Percentiles rank a stretch among this genome's conserved stretches.
Evolutionary conservation across 1,139 yeast genomes (phyloP).

Genomic region (Taphrina flavorubra): DNA sequence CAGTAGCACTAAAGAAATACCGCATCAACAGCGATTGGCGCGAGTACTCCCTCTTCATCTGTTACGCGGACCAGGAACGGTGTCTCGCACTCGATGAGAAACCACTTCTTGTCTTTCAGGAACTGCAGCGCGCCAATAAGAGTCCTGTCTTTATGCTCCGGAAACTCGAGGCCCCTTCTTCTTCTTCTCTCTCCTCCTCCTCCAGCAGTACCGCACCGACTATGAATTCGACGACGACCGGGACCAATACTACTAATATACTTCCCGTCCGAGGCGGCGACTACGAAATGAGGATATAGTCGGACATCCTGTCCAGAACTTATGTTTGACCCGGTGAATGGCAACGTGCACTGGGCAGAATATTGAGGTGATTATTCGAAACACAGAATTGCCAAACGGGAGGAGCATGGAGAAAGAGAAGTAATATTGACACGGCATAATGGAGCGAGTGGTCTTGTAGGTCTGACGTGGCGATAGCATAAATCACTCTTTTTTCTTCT

Average conservation of each 20-base stretch:
- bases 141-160: conserved; percentile 94
- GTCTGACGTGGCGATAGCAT: no score
- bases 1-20: conserved; percentile 87
- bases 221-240: no score
- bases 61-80: conserved; percentile 73
- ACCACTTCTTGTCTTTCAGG: conserved; percentile 88
- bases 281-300: conserved; percentile 7
- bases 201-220: no score
- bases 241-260: neutral
- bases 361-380: no score
- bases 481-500: no score
- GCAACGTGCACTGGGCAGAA: no score
- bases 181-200: no score
- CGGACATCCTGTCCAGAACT: neutral
- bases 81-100: conserved; percentile 82
- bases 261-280: conserved; percentile 17
- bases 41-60: conserved; percentile 84
- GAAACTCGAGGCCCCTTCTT: neutral
- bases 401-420: no score
- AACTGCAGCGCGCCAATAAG: conserved; percentile 80
- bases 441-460: no score
- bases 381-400: no score
- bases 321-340: no score
- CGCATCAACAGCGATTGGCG: conserved; percentile 84
- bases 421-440: no score